These are phyloP conservation scores for Candida suzukii DNA, from an alignment of 805 yeast species.

Conservation along the genomic window DNA sequence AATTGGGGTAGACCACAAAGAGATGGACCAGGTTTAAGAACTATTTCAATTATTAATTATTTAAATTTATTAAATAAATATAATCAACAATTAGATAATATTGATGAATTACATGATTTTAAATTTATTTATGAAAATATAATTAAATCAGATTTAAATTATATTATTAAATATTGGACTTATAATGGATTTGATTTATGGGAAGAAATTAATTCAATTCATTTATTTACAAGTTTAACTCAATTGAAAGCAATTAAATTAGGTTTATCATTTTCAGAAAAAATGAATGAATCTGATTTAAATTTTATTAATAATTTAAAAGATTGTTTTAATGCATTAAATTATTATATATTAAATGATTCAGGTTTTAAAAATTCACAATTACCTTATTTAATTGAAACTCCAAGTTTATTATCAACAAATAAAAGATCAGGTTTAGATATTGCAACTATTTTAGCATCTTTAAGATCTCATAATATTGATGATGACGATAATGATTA, in stretches of 20 bases:
- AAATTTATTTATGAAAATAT: slow-evolving; percentile 39
- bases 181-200: slow-evolving; percentile 76
- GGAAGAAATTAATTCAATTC: slow-evolving; percentile 79
- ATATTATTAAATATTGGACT: slow-evolving; percentile 56
- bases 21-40: slow-evolving; percentile 88
- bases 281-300: slow-evolving; percentile 21
- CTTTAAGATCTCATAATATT: slow-evolving; percentile 36
- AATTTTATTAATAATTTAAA: slow-evolving; percentile 26
- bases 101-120: slow-evolving; percentile 26
- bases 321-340: slow-evolving; percentile 26
- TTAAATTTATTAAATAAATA: slow-evolving; percentile 34
- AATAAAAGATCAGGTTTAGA: slow-evolving; percentile 67
- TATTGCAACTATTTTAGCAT: slow-evolving; percentile 58
- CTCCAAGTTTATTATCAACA: slow-evolving; percentile 38
- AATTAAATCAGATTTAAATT: slow-evolving; percentile 64
- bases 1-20: slow-evolving; percentile 95
- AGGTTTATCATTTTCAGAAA: slow-evolving; percentile 38
- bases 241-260: slow-evolving; percentile 63
- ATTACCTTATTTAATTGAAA: slow-evolving; percentile 59
- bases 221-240: slow-evolving; percentile 71
- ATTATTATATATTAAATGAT: slow-evolving; percentile 30
- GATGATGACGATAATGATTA: slow-evolving; percentile 26
- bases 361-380: slow-evolving; percentile 34
- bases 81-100: slow-evolving; percentile 16
- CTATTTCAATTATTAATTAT: slow-evolving; percentile 55